These are phyloP conservation scores for Didymellaceae sp. DNA, from an alignment of 2,329 filamentous ascomycete species.

Conservation along the genomic window DNA sequence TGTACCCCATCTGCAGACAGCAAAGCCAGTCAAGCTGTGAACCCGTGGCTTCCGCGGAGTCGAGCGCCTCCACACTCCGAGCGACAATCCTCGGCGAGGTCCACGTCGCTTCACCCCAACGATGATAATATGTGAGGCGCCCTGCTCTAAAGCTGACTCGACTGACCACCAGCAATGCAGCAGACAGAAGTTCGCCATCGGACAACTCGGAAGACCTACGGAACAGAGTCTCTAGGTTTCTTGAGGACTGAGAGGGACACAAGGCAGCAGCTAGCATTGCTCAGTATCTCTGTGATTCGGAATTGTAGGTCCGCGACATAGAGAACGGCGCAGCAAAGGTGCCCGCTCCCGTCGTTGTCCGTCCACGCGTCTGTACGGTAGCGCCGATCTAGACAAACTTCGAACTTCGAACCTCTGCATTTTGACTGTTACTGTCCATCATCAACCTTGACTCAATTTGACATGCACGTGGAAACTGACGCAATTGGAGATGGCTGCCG, in stretches of 20 bases:
- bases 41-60: background rate
- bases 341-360: conserved; percentile 2
- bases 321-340: background rate
- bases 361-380: background rate
- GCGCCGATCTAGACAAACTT: no score
- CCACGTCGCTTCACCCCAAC: background rate
- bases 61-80: background rate
- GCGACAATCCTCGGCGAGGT: background rate
- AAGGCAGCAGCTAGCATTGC: no score
- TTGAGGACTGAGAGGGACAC: no score
- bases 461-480: background rate
- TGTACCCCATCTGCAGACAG: background rate
- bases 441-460: background rate
- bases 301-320: background rate
- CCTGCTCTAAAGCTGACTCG: conserved; percentile 1
- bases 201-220: background rate
- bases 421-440: no score
- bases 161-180: background rate
- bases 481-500: background rate
- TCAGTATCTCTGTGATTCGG: no score
- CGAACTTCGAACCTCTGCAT: no score
- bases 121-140: background rate
- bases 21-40: background rate
- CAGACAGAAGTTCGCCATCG: background rate
- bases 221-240: no score